Conservation (phyloP, 352 stramenopile species). For the Elongisporangium undulatum region DNA sequence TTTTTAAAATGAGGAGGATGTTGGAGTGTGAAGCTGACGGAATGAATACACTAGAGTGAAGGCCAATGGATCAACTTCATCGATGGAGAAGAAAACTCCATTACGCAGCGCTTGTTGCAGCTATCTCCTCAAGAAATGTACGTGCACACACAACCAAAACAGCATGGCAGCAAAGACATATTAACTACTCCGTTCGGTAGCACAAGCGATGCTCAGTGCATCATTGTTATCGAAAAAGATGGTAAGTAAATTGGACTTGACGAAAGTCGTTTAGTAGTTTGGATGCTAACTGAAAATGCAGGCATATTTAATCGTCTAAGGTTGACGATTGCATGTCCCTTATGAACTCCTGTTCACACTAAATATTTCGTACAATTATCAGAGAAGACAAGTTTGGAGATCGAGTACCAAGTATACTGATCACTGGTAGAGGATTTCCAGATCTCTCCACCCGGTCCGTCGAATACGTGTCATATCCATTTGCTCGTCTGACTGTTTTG, state of each 20-base stretch:
- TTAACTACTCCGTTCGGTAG: slow-evolving; percentile 16
- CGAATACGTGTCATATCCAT: neutral
- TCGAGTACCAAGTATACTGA: slow-evolving; percentile 85
- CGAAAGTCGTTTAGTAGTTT: neutral
- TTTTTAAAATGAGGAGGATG: neutral
- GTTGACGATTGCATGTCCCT: slow-evolving; percentile 6
- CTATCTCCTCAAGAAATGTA: slow-evolving; percentile 50
- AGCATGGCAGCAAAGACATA: neutral
- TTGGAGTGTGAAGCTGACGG: neutral
- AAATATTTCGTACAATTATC: neutral
- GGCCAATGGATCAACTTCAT: slow-evolving; percentile 52
- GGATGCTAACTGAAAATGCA: slow-evolving; percentile 16
- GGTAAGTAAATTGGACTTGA: slow-evolving; percentile 35
- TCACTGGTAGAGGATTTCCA: slow-evolving; percentile 93
- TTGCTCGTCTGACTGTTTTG: neutral
- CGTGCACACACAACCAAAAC: neutral
- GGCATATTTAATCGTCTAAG: slow-evolving; percentile 93
- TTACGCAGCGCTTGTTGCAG: slow-evolving; percentile 72
- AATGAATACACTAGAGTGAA: slow-evolving; percentile 25
- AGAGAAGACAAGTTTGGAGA: slow-evolving; percentile 89
- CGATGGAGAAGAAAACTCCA: slow-evolving; percentile 59
- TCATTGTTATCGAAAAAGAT: slow-evolving; percentile 95
- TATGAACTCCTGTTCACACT: neutral
- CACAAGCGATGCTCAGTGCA: slow-evolving; percentile 71
- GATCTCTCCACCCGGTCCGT: slow-evolving; percentile 88